phyloP scores from a whole-genome alignment of 306 rosid species.

The Cyclanthera cordifolia region DNA sequence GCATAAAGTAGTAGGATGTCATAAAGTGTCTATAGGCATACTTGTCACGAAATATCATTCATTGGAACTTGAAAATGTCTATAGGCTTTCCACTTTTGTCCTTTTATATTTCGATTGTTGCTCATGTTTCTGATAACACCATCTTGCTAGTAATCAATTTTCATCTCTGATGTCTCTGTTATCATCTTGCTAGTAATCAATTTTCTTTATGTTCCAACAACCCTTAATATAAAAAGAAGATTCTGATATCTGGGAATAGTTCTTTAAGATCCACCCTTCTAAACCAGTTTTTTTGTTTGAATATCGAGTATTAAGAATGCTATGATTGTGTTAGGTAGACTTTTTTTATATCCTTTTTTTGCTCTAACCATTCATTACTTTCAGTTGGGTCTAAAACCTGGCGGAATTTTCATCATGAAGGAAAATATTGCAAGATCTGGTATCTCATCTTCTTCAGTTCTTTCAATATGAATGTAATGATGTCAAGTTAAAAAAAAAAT shows the following conservation, averaged over 20 bases:
- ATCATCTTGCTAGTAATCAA: not conserved
- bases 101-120: not conserved
- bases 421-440: constrained; percentile 87
- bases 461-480: not conserved
- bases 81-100: not conserved
- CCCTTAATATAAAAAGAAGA: not conserved
- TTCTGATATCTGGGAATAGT: not conserved
- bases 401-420: constrained; percentile 74
- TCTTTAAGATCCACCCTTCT: not conserved
- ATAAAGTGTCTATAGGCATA: not conserved
- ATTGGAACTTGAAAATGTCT: not conserved
- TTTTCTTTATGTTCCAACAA: not conserved
- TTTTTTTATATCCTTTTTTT: not conserved
- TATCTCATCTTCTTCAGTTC: constrained; percentile 21
- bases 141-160: not conserved
- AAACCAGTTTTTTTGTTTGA: not conserved
- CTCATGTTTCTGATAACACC: not conserved
- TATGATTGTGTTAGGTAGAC: not conserved
- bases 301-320: not conserved
- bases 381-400: constrained; percentile 79
- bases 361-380: constrained; percentile 14
- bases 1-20: not conserved
- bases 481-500: not conserved
- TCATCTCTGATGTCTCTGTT: not conserved
- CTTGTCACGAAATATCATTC: not conserved